Conservation (phyloP, 495 filamentous ascomycete species). For the Daldinia concentrica region DNA sequence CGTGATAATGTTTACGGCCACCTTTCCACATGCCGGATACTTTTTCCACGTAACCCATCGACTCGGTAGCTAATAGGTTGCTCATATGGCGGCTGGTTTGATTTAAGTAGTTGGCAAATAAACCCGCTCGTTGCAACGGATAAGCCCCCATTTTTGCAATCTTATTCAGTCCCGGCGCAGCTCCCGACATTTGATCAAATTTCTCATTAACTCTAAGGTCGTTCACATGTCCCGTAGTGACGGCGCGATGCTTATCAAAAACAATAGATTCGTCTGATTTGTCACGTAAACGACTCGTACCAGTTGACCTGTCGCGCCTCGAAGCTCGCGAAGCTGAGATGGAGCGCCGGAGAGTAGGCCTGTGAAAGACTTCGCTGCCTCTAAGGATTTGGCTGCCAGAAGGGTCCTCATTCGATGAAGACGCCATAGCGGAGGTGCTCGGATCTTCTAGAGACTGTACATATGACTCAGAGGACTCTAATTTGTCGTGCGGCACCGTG, state of each 20-base stretch:
- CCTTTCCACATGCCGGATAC: constrained; percentile 98
- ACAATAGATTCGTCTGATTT: constrained; percentile 16
- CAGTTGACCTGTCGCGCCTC: constrained; percentile 27
- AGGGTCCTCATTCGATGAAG: constrained; percentile 79
- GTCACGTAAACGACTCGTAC: constrained; percentile 22
- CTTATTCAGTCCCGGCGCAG: constrained; percentile 71
- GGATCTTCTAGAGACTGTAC: constrained; percentile 77
- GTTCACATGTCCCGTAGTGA: constrained; percentile 51
- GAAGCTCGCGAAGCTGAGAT: constrained; percentile 50
- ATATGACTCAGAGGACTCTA: constrained; percentile 79
- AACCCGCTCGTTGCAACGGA: constrained; percentile 85
- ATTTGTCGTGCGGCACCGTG: constrained; percentile 58
- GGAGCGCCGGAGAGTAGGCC: constrained; percentile 72
- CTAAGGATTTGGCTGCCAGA: constrained; percentile 91
- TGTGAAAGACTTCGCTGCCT: constrained; percentile 87
- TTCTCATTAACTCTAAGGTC: constrained; percentile 47
- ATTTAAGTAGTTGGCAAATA: constrained; percentile 84
- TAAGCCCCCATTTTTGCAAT: constrained; percentile 78
- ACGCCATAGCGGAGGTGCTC: constrained; percentile 70
- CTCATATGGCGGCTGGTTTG: constrained; percentile 80
- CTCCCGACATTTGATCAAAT: constrained; percentile 37
- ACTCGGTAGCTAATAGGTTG: constrained; percentile 85
- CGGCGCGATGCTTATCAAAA: constrained; percentile 39
- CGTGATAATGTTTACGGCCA: constrained; percentile 86
- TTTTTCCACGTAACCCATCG: constrained; percentile 97